Conservation (phyloP, 495 filamentous ascomycete species). For the Daldinia decipiens region DNA sequence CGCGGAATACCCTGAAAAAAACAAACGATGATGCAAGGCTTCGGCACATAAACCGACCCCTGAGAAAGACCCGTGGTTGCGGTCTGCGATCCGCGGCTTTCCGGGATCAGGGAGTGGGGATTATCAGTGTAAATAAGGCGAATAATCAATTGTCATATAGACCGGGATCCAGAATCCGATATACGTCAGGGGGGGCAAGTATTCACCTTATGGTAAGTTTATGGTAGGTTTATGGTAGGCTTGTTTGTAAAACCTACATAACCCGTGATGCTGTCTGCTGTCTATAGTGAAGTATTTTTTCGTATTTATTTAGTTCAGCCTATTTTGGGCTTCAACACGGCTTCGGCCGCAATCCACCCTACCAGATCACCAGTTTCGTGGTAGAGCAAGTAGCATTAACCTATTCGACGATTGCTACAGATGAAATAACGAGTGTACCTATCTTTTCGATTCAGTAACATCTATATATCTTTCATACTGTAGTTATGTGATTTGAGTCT, state of each 20-base stretch:
- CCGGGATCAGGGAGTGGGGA: conserved; percentile 16
- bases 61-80: not conserved
- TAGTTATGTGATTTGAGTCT: not conserved
- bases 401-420: not conserved
- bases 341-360: not conserved
- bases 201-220: not conserved
- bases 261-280: not conserved
- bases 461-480: not conserved
- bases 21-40: not conserved
- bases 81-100: too few species aligned
- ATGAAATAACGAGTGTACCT: not conserved
- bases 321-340: not conserved
- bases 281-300: not conserved
- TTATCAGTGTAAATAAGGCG: conserved; percentile 12
- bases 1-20: not conserved
- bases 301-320: conserved; percentile 5
- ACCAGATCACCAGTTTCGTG: not conserved
- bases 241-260: conserved; percentile 5
- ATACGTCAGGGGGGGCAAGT: conserved; percentile 2
- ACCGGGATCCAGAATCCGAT: conserved; percentile 14
- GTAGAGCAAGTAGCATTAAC: not conserved
- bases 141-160: conserved; percentile 24
- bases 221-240: conserved; percentile 4
- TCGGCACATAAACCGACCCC: conserved; percentile 11
- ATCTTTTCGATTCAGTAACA: not conserved